Percentiles rank a stretch among this genome's conserved stretches.
phyloP scores from a whole-genome alignment of 2,329 filamentous ascomycete species.

The Aspergillus carbonarius region DNA sequence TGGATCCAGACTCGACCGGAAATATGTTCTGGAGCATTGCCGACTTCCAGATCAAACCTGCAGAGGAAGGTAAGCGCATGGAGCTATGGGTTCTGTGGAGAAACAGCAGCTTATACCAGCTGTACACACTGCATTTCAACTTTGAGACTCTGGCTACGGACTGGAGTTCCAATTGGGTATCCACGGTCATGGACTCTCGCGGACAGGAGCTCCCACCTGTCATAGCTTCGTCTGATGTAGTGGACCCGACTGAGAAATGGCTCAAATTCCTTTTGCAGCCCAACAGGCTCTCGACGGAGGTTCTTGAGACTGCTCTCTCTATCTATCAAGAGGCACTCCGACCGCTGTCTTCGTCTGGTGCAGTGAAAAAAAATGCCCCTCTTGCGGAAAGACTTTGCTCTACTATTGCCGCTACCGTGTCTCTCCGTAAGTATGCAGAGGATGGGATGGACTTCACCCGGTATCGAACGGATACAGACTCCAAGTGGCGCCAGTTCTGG shows the following conservation, averaged over 20 bases:
- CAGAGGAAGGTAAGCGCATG: conserved; percentile 54
- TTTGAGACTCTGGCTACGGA: conserved; percentile 61
- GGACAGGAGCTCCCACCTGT: conserved; percentile 54
- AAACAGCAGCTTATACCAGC: conserved; percentile 74
- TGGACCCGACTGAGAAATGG: conserved; percentile 81
- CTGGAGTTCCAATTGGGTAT: conserved; percentile 70
- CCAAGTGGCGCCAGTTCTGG: conserved; percentile 89
- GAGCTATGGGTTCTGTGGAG: conserved; percentile 79
- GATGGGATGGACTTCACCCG: conserved; percentile 72
- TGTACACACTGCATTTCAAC: conserved; percentile 72
- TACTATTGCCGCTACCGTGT: conserved; percentile 68
- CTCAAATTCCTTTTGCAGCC: conserved; percentile 78
- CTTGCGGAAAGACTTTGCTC: conserved; percentile 75
- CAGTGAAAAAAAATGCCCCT: conserved; percentile 50
- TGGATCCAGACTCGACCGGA: conserved; percentile 59
- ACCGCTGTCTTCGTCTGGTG: conserved; percentile 41
- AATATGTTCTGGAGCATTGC: conserved; percentile 77
- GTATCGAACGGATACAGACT: conserved; percentile 71
- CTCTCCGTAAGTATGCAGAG: conserved; percentile 60
- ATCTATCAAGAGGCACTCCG: conserved; percentile 71
- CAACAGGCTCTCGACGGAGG: conserved; percentile 74
- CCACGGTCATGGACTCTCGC: conserved; percentile 62
- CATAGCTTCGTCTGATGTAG: conserved; percentile 63
- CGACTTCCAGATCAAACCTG: conserved; percentile 66
- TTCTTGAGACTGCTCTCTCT: conserved; percentile 76